Evolutionary conservation across 2,329 filamentous ascomycete genomes (phyloP), one percentile per base, ranked within the genome.

Genomic region (Xylariaceae sp.): DNA sequence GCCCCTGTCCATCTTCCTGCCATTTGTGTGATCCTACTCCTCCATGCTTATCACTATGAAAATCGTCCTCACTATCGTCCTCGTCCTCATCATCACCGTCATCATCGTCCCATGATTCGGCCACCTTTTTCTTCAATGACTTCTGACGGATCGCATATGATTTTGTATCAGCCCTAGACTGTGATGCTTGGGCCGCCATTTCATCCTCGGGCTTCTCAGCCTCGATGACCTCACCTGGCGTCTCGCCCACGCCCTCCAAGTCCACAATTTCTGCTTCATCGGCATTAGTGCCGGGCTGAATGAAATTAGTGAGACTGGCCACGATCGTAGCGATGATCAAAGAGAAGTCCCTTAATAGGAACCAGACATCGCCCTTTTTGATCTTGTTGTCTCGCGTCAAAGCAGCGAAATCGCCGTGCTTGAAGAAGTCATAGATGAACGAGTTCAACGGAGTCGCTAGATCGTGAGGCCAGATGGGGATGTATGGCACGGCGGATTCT

Each of bases 361-460:
- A 91, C 88, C 87, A 91, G 6, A 89, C 76, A 46, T 90, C 85
- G 3, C 81, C 80, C 1, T 73, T 71, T 44, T 80, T 81, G 64
- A 92, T 84, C 2, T 78, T 76, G 65, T 92, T 91, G 32, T 83
- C 85, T 0, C 69, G 71, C 9, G 80, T 79, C 2, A 91, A 71
- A 0, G 82, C 78, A 1, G 74, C 66, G 27, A 84, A 67, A 64
- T 86, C 81, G 3, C 87, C 87, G 62, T 91, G 84, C 68, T 83
- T 87, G 76, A 82, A 91, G 70, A 91, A 92, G 68, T 91, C 86
- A 56, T 86, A 83, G 0, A 91, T 71, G 64, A 88, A 88, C 0
- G 84, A 83, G 60, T 89, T 89, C 56, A 84, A 74, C 0, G 79
- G 79, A 9, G 69, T 66, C 6, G 54, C 49, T 2, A 76, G 74